Base-by-base conservation (phyloP, 2,329 filamentous ascomycete genomes). In the Penicillium sclerotigenum region DNA sequence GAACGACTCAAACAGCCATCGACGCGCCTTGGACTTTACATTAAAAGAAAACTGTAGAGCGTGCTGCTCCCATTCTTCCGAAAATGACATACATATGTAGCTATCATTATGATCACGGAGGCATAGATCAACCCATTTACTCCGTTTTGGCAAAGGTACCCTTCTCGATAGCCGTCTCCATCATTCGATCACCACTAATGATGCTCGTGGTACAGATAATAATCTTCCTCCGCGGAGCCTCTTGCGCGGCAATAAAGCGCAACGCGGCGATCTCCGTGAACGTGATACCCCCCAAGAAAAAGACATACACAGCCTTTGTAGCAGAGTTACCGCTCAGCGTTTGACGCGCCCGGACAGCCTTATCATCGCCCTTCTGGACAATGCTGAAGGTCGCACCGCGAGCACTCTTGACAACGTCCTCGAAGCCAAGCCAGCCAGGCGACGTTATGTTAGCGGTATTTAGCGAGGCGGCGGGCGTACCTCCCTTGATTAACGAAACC, bases 221-320 rank as follows among this genome's bases (percentile, higher is more conserved):
- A 65, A 99, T 88, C 68, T 90, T 90, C 71, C 89, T 86, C 64
- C 87, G 87, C 48, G 82, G 87, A 80, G 89, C 83, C 85, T 94
- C 87, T 73, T 93, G 87, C 70, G 86, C 86, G 10, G 89, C 90
- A 64, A 99, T 88, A 71, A 96, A 97, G 52, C 95, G 83, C 70
- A 99, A 72, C 20, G 95, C 94, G 38, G 95, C 91, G 71, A 99
- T 93, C 75, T 99, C 94, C 0, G 94, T 93, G 70, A 95, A 96
- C 0, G 91, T 97, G 53, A 99, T 89, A 2, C 94, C 95, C n/a
- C 94, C 94, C 18, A 99, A 79, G 75, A 97, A 97, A 65, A 97
- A 96, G n/a, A 99, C 87, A 68, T 97, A 90, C 0, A 96, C 88
- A 0, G 89, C 93, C 79, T 96, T 96, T 71, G 86, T 87, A 48